Percentiles rank a stretch among this genome's conserved stretches.
Evolutionary conservation across 2,329 filamentous ascomycete species (phyloP).

Genomic region (Apiospora malaysiana): DNA sequence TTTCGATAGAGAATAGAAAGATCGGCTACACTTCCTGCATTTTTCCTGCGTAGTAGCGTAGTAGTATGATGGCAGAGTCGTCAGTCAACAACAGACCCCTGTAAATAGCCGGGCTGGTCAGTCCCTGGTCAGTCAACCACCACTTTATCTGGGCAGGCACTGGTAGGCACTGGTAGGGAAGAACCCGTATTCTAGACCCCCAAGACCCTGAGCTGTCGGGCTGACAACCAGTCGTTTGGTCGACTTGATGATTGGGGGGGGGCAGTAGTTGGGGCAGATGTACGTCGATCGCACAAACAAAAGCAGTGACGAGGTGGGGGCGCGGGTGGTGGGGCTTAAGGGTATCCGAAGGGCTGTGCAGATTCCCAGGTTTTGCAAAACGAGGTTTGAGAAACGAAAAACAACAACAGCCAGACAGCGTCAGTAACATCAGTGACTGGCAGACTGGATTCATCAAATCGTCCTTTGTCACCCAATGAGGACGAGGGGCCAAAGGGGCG

Average conservation of each 20-base stretch:
- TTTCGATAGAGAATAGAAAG: not conserved
- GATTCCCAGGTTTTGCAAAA: not conserved
- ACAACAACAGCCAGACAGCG: not conserved
- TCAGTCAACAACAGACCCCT: not conserved
- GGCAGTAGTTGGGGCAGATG: not conserved
- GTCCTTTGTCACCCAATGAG: not conserved
- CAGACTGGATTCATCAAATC: not conserved
- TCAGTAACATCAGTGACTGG: not conserved
- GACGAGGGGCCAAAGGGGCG: not conserved
- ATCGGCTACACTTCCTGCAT: not conserved
- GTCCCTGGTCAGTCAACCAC: too few species aligned
- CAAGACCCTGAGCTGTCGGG: not conserved
- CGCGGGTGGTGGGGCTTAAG: not conserved
- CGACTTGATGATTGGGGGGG: too few species aligned
- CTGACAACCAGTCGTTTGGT: not conserved
- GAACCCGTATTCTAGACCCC: not conserved
- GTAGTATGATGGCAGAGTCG: slow-evolving; percentile 1
- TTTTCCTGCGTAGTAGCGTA: not conserved
- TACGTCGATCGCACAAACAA: too few species aligned
- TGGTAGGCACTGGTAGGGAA: not conserved
- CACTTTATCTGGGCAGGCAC: not conserved
- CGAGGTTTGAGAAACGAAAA: not conserved
- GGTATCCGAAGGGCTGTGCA: slow-evolving; percentile 13
- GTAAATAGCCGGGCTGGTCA: not conserved
- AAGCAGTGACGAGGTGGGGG: not conserved